Base-by-base conservation (phyloP, 805 yeast species). In the Teunomyces stri region DNA sequence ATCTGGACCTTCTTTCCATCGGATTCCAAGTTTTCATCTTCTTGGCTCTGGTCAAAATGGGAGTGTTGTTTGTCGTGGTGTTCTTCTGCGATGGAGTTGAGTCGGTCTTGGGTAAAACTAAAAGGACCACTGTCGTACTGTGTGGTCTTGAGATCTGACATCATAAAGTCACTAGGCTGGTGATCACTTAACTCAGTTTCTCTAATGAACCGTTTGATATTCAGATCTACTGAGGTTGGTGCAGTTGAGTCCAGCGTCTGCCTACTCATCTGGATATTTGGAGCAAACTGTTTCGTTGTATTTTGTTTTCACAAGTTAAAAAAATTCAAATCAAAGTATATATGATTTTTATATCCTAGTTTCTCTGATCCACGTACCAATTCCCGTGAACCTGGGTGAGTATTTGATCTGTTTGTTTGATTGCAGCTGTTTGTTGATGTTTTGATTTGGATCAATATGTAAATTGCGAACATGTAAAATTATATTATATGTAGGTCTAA, bases 131-230 rank as follows among this genome's bases (percentile, higher is more conserved):
- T 37, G 16, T 42, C 21, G 29, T 42, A 48, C 12, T 48, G 40
- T 16, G 49, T 30, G 6, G 60, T 50, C 5, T 60, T 51, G 36
- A 51, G 58, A 7, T 55, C 51, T 2, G 61, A 56, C 3, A 59
- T 54, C 15, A 45, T 10, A 37, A 48, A 44, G 15, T 46, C 36
- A 31, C 49, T 46, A 11, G 33, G 36, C 5, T 40, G 38, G 15
- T 41, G 49, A 42, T 59, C 68, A 25, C 58, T 51, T 16, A 67
- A 45, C 27, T 61, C 64, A 0, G 73, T 66, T 30, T 64, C 65
- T 43, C 52, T 53, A 5, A 67, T 64, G 47, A 52, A 68, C 40
- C 54, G 56, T 40, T 55, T 51, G 46, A 68, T 62, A 36, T 62
- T 58, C 42, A 54, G 60, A 2, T 62, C 55, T 6, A 66, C 59